Evolutionary conservation across 1,284 basidiomycete genomes (phyloP).

Genomic region (Sanguinoderma infundibulare): DNA sequence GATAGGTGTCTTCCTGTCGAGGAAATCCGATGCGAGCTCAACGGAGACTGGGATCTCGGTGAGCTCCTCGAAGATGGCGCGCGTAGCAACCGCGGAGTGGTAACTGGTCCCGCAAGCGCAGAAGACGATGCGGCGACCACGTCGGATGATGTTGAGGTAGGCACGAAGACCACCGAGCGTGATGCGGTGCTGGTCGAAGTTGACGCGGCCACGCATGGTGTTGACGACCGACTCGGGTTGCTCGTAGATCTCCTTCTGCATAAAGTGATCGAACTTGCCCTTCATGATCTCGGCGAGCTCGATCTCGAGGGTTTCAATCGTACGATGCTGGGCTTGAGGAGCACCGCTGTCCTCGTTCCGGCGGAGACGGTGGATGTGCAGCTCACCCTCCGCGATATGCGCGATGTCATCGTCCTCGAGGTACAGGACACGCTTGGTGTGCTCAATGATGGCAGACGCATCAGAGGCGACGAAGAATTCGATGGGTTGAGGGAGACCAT

Average conservation of each 20-base stretch:
- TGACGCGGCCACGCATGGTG: constrained; percentile 99
- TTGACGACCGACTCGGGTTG: constrained; percentile 99
- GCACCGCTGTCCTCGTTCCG: constrained; percentile 77
- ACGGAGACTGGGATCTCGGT: constrained; percentile 99
- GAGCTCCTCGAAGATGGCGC: constrained; percentile 98
- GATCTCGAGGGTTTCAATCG: constrained; percentile 98
- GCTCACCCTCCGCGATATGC: constrained; percentile 95
- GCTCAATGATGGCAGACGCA: constrained; percentile 95
- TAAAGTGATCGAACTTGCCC: constrained; percentile 99
- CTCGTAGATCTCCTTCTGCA: constrained; percentile 99
- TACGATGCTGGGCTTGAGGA: constrained; percentile 82
- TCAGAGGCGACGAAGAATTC: constrained; percentile 99
- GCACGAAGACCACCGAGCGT: constrained; percentile 95
- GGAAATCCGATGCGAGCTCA: constrained; percentile 97
- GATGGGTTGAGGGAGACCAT: constrained; percentile 98
- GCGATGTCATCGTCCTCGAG: constrained; percentile 99
- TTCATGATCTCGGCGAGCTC: constrained; percentile 99
- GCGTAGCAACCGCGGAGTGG: constrained; percentile 97
- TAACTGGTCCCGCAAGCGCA: constrained; percentile 98
- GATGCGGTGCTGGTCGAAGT: constrained; percentile 93
- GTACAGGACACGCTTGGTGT: constrained; percentile 99
- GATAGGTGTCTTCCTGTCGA: constrained; percentile 98
- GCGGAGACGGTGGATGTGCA: constrained; percentile 98
- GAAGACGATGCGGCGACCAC: constrained; percentile 95
- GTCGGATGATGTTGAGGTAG: constrained; percentile 95